phyloP scores from a whole-genome alignment of 1,284 basidiomycete species.

The Paramarasmius palmivorus region DNA sequence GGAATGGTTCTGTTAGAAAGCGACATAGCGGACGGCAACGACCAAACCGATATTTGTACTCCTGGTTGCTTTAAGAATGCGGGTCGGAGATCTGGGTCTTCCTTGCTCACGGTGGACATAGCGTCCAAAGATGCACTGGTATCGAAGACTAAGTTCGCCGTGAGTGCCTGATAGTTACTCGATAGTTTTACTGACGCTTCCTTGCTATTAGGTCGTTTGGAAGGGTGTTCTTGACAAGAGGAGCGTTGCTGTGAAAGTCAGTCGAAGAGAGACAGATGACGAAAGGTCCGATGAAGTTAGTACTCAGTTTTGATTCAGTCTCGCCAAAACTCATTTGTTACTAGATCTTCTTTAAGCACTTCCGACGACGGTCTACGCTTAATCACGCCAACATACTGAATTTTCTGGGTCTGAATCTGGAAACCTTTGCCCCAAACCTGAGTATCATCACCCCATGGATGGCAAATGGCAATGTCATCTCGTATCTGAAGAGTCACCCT shows the following conservation, averaged over 20 bases:
- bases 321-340: not conserved
- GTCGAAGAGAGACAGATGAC: not conserved
- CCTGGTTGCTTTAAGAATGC: no score
- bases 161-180: no score
- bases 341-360: conserved; percentile 7
- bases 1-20: no score
- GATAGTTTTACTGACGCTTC: no score
- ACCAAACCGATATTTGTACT: no score
- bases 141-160: no score
- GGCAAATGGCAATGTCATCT: conserved; percentile 6
- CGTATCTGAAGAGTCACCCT: conserved; percentile 5
- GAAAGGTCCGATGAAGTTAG: not conserved
- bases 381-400: conserved; percentile 11
- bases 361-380: conserved; percentile 7
- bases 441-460: conserved; percentile 11
- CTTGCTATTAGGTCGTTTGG: conserved; percentile 7
- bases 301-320: not conserved
- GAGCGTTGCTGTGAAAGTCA: conserved; percentile 9
- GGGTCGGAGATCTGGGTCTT: no score
- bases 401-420: conserved; percentile 9
- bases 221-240: not conserved
- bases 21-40: no score
- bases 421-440: conserved; percentile 3
- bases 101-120: no score
- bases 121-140: no score